These are phyloP conservation scores for Starmerella cellae DNA, from an alignment of 805 yeast species.

Conservation along the genomic window DNA sequence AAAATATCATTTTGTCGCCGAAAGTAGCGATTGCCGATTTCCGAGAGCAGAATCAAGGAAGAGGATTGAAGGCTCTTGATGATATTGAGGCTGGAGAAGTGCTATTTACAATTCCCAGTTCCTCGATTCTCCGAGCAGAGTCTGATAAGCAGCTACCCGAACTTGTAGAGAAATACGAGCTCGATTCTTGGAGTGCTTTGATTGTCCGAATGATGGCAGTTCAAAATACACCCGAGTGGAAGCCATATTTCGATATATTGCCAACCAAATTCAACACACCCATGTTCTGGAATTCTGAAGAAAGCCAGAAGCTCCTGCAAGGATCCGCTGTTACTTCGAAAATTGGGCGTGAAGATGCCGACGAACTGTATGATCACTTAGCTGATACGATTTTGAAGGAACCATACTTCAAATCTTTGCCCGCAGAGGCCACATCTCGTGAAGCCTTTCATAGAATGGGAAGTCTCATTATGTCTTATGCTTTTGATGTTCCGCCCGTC, in stretches of 20 bases:
- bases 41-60: slow-evolving; percentile 49
- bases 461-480: slow-evolving; percentile 72
- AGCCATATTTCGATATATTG: slow-evolving; percentile 53
- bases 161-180: slow-evolving; percentile 21
- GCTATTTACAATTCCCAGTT: slow-evolving; percentile 57
- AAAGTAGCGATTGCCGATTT: slow-evolving; percentile 51
- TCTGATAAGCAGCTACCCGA: slow-evolving; percentile 27
- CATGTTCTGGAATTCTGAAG: slow-evolving; percentile 66
- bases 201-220: slow-evolving; percentile 58
- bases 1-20: slow-evolving; percentile 39
- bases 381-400: slow-evolving; percentile 32
- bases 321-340: slow-evolving; percentile 64
- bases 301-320: slow-evolving; percentile 36
- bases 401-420: slow-evolving; percentile 16
- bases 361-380: slow-evolving; percentile 40
- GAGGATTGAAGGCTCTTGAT: slow-evolving; percentile 57
- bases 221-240: slow-evolving; percentile 47
- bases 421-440: slow-evolving; percentile 29
- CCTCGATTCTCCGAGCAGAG: slow-evolving; percentile 42
- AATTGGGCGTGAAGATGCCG: slow-evolving; percentile 59
- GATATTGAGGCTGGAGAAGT: slow-evolving; percentile 50
- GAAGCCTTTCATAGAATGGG: slow-evolving; percentile 62
- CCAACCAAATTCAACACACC: slow-evolving; percentile 54
- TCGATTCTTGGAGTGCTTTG: slow-evolving; percentile 66
- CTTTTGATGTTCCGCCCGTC: slow-evolving; percentile 52